phyloP scores from a whole-genome alignment of 345 rosid genomes.

The Citrus medica region DNA sequence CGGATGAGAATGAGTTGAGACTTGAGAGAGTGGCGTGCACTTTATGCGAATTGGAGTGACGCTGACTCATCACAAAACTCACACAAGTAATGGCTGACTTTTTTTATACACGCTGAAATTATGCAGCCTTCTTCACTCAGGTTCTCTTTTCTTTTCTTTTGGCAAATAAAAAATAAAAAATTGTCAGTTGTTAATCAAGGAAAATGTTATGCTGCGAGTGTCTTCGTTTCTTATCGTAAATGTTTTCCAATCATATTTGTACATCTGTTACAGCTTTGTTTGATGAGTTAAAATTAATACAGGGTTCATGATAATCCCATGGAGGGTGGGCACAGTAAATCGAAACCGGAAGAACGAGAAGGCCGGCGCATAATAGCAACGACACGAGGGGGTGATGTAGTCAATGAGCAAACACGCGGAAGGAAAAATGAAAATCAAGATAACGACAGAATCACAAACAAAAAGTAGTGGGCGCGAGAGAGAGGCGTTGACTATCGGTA shows the following conservation, averaged over 20 bases:
- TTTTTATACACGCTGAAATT: background rate
- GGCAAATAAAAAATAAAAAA: too few species aligned
- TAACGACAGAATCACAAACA: constrained; percentile 8
- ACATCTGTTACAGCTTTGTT: background rate
- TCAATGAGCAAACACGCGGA: constrained; percentile 25
- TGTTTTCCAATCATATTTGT: background rate
- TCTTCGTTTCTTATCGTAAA: too few species aligned
- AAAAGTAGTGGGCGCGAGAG: constrained; percentile 30
- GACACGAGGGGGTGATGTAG: background rate
- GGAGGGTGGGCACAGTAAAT: background rate
- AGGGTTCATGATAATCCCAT: background rate
- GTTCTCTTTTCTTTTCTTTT: background rate
- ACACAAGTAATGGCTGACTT: constrained; percentile 12
- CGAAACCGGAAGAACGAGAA: background rate
- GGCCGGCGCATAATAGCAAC: constrained; percentile 21
- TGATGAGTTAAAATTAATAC: too few species aligned
- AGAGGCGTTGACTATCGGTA: constrained; percentile 31
- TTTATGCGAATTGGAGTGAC: constrained; percentile 33
- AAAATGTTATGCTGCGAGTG: background rate
- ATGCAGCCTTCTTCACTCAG: background rate
- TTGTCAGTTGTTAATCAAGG: background rate
- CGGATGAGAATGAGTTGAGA: background rate
- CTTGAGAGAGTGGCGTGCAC: background rate
- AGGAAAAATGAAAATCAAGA: background rate
- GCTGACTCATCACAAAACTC: constrained; percentile 28